Evolutionary conservation across 495 filamentous ascomycete genomes (phyloP).

Genomic region (Glutinoglossum americanum): DNA sequence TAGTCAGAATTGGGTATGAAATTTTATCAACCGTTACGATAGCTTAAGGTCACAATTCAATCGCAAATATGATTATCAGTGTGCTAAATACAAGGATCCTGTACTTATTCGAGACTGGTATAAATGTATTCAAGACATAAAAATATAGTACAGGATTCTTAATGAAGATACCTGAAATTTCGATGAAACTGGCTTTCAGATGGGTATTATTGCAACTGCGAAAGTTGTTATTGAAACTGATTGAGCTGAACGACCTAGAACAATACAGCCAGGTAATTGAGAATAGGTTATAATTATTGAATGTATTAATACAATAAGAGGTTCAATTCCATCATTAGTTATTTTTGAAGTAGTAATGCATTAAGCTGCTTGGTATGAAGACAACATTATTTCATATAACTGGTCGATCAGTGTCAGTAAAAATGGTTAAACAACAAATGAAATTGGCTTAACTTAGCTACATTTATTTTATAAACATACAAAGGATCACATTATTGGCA

Average conservation of each 20-base stretch:
- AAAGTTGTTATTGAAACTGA: slow-evolving; percentile 3
- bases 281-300: slow-evolving; percentile 3
- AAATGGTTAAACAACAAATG: slow-evolving; percentile 3
- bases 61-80: slow-evolving; percentile 5
- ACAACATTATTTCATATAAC: background rate
- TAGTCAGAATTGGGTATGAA: background rate
- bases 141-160: slow-evolving; percentile 3
- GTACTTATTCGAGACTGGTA: slow-evolving; percentile 5
- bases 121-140: background rate
- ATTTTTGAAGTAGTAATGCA: no score
- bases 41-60: background rate
- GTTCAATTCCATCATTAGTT: background rate
- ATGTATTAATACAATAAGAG: background rate
- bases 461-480: background rate
- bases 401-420: background rate
- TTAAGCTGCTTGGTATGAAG: background rate
- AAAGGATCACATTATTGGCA: background rate
- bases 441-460: slow-evolving; percentile 1
- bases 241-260: background rate
- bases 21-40: background rate
- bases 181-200: no score
- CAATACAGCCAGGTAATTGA: background rate
- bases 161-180: slow-evolving; percentile 7
- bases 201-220: slow-evolving; percentile 4
- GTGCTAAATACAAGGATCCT: slow-evolving; percentile 3